Percentiles rank a stretch among this genome's conserved stretches.
Evolutionary conservation across 345 rosid genomes (phyloP).

Genomic region (Eucalyptus sp.): DNA sequence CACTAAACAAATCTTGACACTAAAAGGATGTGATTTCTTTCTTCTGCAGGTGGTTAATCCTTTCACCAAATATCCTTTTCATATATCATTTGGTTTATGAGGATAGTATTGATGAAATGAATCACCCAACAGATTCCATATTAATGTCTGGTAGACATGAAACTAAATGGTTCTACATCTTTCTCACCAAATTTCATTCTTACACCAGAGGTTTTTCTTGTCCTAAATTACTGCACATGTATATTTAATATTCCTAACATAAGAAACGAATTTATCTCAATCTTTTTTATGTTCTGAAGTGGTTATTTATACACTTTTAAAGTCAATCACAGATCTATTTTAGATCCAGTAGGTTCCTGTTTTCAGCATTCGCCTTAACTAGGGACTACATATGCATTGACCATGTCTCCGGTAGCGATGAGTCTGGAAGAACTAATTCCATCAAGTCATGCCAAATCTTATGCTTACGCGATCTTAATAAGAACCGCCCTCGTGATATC

Average conservation of each 20-base stretch:
- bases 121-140: background rate
- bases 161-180: background rate
- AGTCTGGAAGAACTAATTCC: constrained; percentile 90
- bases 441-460: constrained; percentile 40
- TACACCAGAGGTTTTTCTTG: background rate
- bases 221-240: background rate
- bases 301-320: background rate
- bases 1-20: background rate
- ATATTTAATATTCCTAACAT: background rate
- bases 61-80: constrained; percentile 62
- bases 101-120: background rate
- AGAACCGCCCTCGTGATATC: constrained; percentile 70
- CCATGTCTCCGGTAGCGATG: constrained; percentile 89
- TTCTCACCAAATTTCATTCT: background rate
- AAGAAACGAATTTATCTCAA: background rate
- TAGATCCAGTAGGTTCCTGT: background rate
- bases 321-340: background rate
- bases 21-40: background rate
- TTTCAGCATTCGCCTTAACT: constrained; percentile 18
- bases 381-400: constrained; percentile 61
- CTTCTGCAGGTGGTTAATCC: constrained; percentile 82
- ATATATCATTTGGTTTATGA: background rate
- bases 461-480: constrained; percentile 46
- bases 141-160: background rate
- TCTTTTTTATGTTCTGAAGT: background rate